A percentile compares a stretch with the other conserved stretches of the same genome.
Conservation (phyloP, 2,329 filamentous ascomycete genomes). For the Metarhizium anisopliae region DNA sequence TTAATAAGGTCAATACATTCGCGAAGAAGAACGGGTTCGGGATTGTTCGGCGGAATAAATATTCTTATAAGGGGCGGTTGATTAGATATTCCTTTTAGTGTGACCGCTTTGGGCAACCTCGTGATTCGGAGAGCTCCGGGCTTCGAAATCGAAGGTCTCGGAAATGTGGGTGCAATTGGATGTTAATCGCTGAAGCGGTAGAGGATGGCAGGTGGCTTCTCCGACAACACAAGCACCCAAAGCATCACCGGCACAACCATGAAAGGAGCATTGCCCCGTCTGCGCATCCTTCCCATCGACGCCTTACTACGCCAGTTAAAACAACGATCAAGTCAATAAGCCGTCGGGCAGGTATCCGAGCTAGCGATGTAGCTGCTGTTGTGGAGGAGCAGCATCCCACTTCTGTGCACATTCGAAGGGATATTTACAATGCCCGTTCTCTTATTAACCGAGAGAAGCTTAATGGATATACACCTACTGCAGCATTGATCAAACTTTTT, state of each 20-base stretch:
- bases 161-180: slow-evolving; percentile 10
- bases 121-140: neutral
- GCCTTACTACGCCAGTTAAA: slow-evolving; percentile 6
- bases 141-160: slow-evolving; percentile 6
- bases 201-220: neutral
- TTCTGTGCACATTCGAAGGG: slow-evolving; percentile 8
- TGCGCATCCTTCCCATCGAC: slow-evolving; percentile 7
- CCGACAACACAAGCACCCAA: neutral
- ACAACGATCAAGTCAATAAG: slow-evolving; percentile 8
- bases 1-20: slow-evolving; percentile 1
- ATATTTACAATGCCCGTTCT: slow-evolving; percentile 10
- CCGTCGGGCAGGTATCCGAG: slow-evolving; percentile 8
- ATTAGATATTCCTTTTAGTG: slow-evolving; percentile 6
- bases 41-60: slow-evolving; percentile 2
- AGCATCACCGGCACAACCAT: neutral
- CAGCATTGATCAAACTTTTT: slow-evolving; percentile 12
- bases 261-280: neutral
- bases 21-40: slow-evolving; percentile 6
- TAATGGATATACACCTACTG: slow-evolving; percentile 6
- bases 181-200: slow-evolving; percentile 6
- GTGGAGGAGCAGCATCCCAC: slow-evolving; percentile 7
- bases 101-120: slow-evolving; percentile 7
- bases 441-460: slow-evolving; percentile 10
- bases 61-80: slow-evolving; percentile 2
- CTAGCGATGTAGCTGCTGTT: slow-evolving; percentile 8